These are phyloP conservation scores for Xylariales sp. DNA, from an alignment of 2,329 filamentous ascomycete genomes.

Conservation along the genomic window DNA sequence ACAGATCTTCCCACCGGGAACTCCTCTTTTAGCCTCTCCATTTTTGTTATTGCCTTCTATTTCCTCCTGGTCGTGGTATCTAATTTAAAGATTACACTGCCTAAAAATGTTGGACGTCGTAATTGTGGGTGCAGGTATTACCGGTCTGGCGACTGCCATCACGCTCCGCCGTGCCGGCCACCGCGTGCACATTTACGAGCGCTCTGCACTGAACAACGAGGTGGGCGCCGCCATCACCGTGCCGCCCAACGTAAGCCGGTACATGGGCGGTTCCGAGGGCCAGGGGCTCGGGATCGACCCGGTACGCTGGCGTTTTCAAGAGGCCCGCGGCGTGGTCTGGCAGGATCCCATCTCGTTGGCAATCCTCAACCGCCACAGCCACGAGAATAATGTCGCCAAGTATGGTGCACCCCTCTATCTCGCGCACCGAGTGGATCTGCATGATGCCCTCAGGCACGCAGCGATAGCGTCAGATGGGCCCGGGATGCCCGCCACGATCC, in stretches of 20 bases:
- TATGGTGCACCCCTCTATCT: slow-evolving; percentile 8
- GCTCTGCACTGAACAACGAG: slow-evolving; percentile 27
- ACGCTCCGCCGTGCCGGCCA: slow-evolving; percentile 20
- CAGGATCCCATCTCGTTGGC: not conserved
- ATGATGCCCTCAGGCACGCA: slow-evolving; percentile 27
- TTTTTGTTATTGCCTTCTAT: no score
- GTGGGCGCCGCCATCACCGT: slow-evolving; percentile 34
- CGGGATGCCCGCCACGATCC: slow-evolving; percentile 17
- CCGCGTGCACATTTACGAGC: slow-evolving; percentile 20
- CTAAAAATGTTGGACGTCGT: slow-evolving; percentile 11
- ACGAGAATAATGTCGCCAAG: not conserved
- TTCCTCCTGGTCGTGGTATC: no score
- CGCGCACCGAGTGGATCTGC: slow-evolving; percentile 35
- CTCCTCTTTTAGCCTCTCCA: no score
- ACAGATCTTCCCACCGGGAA: no score
- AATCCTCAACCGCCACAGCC: no score
- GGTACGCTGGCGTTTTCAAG: slow-evolving; percentile 26
- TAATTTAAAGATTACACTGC: no score
- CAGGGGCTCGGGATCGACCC: no score
- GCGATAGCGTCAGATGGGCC: slow-evolving; percentile 18
- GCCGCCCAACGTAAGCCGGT: slow-evolving; percentile 28
- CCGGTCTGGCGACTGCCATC: slow-evolving; percentile 25
- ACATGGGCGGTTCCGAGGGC: slow-evolving; percentile 21
- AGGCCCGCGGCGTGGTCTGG: slow-evolving; percentile 5
- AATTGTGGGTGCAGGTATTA: slow-evolving; percentile 26